Evolutionary conservation across 768 basidiomycete genomes (phyloP).

Genomic region (Mycena belliarum): DNA sequence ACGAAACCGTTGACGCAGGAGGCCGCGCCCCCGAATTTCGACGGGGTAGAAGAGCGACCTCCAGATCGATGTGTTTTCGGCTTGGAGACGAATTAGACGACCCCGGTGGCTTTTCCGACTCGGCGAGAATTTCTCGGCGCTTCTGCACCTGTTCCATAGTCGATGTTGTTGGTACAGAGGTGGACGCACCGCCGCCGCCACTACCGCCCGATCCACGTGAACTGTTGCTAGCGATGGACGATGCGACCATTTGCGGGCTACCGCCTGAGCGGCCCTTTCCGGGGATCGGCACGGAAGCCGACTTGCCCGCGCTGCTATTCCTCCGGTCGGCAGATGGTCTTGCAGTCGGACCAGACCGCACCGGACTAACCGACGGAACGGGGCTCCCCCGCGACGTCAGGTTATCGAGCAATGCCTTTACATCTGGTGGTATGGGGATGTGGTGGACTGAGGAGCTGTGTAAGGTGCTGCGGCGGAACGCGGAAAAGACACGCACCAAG

Average conservation of each 20-base stretch:
- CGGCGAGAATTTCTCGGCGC: constrained; percentile 47
- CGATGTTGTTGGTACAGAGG: constrained; percentile 49
- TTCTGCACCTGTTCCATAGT: constrained; percentile 45
- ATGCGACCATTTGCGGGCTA: constrained; percentile 52
- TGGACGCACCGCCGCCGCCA: constrained; percentile 36
- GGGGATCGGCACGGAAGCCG: constrained; percentile 33
- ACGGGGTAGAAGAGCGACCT: constrained; percentile 45
- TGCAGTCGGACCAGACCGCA: constrained; percentile 32
- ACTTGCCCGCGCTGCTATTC: constrained; percentile 41
- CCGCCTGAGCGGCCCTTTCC: constrained; percentile 51
- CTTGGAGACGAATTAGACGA: constrained; percentile 62
- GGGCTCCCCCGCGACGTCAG: constrained; percentile 42
- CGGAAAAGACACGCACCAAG: constrained; percentile 27
- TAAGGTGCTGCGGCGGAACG: constrained; percentile 5
- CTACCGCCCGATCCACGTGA: constrained; percentile 39
- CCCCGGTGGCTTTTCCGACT: constrained; percentile 52
- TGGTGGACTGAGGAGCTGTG: constrained; percentile 48
- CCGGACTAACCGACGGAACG: constrained; percentile 28
- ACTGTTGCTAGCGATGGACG: constrained; percentile 39
- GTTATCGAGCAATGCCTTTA: constrained; percentile 67
- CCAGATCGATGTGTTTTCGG: constrained; percentile 61
- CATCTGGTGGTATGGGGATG: constrained; percentile 70
- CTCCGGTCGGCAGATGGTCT: constrained; percentile 47
- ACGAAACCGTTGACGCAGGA: constrained; percentile 42
- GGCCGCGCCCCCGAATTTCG: constrained; percentile 48